phyloP scores from a whole-genome alignment of 2,329 filamentous ascomycete species.

The Sporothrix humicola region DNA sequence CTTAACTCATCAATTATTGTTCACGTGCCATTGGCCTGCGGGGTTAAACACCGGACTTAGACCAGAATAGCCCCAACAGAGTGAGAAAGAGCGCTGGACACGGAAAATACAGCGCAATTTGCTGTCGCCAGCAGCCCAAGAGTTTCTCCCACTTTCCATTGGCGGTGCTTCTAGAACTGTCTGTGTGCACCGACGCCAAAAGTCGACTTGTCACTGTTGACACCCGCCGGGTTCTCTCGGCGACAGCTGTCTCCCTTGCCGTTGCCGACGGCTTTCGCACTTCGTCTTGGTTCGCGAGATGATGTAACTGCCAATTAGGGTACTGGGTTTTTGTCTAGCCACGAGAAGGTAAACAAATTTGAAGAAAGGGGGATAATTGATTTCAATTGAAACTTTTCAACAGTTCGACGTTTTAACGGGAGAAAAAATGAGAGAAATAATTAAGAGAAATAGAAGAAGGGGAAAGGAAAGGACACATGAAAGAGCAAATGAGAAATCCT shows the following conservation, averaged over 20 bases:
- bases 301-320: neutral
- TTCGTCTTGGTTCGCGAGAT: neutral
- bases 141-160: neutral
- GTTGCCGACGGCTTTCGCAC: no score
- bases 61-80: neutral
- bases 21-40: conserved; percentile 30
- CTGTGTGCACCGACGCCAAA: neutral
- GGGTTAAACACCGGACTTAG: conserved; percentile 30
- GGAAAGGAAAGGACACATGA: neutral
- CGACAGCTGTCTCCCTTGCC: neutral
- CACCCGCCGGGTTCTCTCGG: conserved; percentile 1
- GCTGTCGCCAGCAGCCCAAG: neutral
- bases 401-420: no score
- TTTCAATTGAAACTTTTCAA: no score
- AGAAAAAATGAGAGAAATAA: neutral
- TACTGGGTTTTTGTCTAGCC: no score
- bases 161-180: conserved; percentile 13
- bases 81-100: neutral
- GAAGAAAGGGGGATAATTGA: neutral
- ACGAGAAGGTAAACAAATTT: no score
- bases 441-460: neutral
- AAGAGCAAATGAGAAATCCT: neutral
- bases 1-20: neutral
- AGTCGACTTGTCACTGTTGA: no score
- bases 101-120: neutral